Base-by-base conservation (phyloP, 148 eudicot genomes). In the Camellia sinensis region DNA sequence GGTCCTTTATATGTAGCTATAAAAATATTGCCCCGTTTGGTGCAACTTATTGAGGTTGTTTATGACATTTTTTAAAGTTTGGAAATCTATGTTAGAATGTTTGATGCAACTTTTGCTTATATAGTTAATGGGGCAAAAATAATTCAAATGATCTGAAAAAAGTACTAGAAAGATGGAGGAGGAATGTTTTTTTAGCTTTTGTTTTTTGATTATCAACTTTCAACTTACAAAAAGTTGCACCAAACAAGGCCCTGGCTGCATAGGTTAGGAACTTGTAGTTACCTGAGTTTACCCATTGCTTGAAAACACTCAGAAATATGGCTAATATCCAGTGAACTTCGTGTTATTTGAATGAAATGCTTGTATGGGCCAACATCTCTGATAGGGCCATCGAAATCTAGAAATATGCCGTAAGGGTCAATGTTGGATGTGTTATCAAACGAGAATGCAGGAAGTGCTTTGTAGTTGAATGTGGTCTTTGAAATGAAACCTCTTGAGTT, bases 361-460 rank as follows among this genome's bases (percentile, higher is more conserved):
- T 89, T 92, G 89, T 91, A 91, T 22, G 97, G 87, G 15, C 91
- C 89, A 78, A 85, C 80, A 80, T 86, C 88, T 73, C 87, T 83
- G 57, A 81, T 75, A 53, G 71, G 84, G 45, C 84, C 83, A 80
- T 86, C 90, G 37, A 76, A 83, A 69, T 85, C 86, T 43, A 60
- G 81, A 75, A 85, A 54, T 67, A 84, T 82, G 67, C 85, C 83
- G 64, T 89, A 86, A 18, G 86, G 89, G 69, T 86, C 88, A 17
- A 86, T 75, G 75, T 82, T 73, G 37, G 81, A 64, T 52, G 79
- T 60, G 13, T 83, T 82, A n/a, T 83, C 79, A 79, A 84, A 79
- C 77, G 87, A 80, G 56, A 84, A 82, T 77, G 87, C 68, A 11
- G 90, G 37, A 29, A 29, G 89, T 72, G 86, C 85, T 81, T 78